Conservation (phyloP, 2,329 filamentous ascomycete species). For the Ceratocystis smalleyi region DNA sequence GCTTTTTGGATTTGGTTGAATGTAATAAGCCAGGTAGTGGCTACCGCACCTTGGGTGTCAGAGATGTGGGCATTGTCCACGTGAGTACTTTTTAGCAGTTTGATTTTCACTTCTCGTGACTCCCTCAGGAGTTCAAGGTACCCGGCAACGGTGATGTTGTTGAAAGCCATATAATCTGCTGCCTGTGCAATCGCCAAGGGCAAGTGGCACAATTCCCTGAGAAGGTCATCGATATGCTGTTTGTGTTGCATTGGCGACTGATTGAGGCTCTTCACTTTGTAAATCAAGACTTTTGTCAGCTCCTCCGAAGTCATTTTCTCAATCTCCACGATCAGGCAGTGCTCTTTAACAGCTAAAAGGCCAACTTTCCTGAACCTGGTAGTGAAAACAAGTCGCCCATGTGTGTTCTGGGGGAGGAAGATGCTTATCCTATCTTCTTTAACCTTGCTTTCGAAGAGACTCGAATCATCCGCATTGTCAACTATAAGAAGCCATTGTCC, state of each 20-base stretch:
- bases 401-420: slow-evolving; percentile 21
- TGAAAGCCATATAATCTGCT: slow-evolving; percentile 16
- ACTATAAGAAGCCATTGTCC: slow-evolving; percentile 20
- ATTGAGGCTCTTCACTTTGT: neutral
- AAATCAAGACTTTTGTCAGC: neutral
- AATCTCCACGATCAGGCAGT: too few species aligned
- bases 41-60: neutral
- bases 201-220: slow-evolving; percentile 8
- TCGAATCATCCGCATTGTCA: slow-evolving; percentile 20
- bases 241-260: neutral
- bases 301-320: neutral
- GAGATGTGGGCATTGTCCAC: neutral
- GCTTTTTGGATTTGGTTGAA: neutral
- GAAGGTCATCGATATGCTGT: neutral
- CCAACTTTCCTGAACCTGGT: neutral
- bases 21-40: neutral
- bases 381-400: slow-evolving; percentile 8
- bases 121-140: neutral
- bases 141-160: neutral
- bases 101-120: neutral
- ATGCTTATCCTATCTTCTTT: slow-evolving; percentile 6
- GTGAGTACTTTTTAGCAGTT: neutral
- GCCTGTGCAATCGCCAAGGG: slow-evolving; percentile 18
- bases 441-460: neutral
- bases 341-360: neutral